phyloP scores from a whole-genome alignment of 768 basidiomycete species.

The Trichaptum fuscoviolaceum region DNA sequence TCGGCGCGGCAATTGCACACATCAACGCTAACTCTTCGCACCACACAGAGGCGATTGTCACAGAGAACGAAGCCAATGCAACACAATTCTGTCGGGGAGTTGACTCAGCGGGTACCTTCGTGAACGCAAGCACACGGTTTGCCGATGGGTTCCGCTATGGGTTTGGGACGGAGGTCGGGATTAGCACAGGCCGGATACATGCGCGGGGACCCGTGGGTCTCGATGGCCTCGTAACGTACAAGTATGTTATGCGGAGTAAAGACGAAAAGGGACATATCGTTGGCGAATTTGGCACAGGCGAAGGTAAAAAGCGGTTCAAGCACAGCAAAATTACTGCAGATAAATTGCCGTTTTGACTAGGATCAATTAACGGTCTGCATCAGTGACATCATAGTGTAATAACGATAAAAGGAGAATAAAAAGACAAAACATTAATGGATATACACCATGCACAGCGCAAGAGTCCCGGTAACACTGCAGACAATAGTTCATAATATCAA shows the following conservation, averaged over 20 bases:
- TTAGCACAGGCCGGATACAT: conserved; percentile 94
- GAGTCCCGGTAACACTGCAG: not conserved
- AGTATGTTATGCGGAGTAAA: conserved; percentile 85
- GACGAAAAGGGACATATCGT: conserved; percentile 75
- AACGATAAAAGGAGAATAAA: conserved; percentile 4
- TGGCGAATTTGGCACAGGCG: conserved; percentile 73
- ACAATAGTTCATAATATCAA: conserved; percentile 11
- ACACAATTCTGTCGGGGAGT: conserved; percentile 80
- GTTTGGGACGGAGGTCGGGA: conserved; percentile 97
- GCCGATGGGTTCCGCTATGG: conserved; percentile 96
- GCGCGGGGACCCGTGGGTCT: conserved; percentile 94
- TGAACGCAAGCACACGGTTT: conserved; percentile 95
- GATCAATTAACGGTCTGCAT: conserved; percentile 5
- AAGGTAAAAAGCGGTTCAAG: conserved; percentile 68
- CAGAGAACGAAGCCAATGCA: conserved; percentile 63
- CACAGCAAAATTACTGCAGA: conserved; percentile 46
- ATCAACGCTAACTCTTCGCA: conserved; percentile 94
- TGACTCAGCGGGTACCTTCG: conserved; percentile 87
- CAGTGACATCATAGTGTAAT: conserved; percentile 2
- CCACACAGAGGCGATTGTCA: conserved; percentile 92
- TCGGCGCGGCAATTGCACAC: conserved; percentile 72
- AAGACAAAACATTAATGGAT: conserved; percentile 6
- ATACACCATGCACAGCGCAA: conserved; percentile 2
- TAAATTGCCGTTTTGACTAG: conserved; percentile 42
- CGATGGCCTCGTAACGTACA: conserved; percentile 92